Percentiles rank a stretch among this genome's conserved stretches.
Evolutionary conservation across 176 grass and related monocot genomes (phyloP).

Genomic region (Avena atlantica): DNA sequence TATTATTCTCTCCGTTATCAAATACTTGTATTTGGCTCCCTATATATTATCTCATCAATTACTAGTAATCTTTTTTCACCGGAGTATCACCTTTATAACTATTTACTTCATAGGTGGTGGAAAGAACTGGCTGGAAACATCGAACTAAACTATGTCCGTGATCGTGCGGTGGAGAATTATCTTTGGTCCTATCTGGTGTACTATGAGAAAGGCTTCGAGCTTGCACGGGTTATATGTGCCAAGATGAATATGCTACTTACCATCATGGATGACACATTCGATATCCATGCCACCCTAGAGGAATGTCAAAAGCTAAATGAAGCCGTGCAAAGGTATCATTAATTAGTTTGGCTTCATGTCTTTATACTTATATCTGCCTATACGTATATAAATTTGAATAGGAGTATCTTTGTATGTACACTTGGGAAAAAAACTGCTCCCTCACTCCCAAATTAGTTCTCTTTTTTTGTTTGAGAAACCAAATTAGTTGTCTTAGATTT

Average conservation of each 20-base stretch:
- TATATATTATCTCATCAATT: no score
- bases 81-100: not conserved
- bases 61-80: no score
- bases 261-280: slow-evolving; percentile 39
- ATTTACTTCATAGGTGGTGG: slow-evolving; percentile 33
- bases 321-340: slow-evolving; percentile 34
- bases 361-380: no score
- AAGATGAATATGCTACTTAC: not conserved
- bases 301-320: not conserved
- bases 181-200: not conserved
- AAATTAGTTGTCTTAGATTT: no score
- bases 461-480: no score
- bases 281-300: slow-evolving; percentile 26
- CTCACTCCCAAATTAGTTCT: no score
- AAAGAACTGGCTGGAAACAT: slow-evolving; percentile 18
- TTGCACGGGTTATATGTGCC: slow-evolving; percentile 7
- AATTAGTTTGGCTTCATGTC: no score
- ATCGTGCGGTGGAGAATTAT: slow-evolving; percentile 29
- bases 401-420: no score
- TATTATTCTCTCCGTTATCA: no score
- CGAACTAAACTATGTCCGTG: not conserved
- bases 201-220: not conserved
- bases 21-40: no score
- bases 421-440: no score
- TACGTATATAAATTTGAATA: no score